Evolutionary conservation across 2,329 filamentous ascomycete species (phyloP).

Genomic region (Colletotrichum acutatum): DNA sequence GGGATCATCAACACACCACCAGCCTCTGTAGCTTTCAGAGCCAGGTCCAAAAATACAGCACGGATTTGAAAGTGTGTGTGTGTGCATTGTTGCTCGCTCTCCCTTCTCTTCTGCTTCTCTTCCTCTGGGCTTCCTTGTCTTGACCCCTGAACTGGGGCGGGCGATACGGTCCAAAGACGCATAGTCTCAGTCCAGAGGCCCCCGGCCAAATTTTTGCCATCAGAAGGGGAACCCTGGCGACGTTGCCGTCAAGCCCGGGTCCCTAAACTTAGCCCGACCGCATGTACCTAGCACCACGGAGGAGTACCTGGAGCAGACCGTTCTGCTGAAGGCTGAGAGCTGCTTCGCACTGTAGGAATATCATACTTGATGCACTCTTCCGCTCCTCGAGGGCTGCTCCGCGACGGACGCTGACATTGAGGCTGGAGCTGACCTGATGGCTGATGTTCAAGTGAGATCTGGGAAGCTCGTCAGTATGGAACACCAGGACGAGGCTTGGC

Average conservation of each 20-base stretch:
- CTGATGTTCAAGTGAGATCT: background rate
- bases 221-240: slow-evolving; percentile 27
- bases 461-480: background rate
- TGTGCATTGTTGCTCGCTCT: background rate
- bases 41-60: slow-evolving; percentile 3
- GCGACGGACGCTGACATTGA: background rate
- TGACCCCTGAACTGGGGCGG: slow-evolving; percentile 27
- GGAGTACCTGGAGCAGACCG: background rate
- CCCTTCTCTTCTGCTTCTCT: background rate
- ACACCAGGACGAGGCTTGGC: background rate
- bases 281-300: slow-evolving; percentile 11
- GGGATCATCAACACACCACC: background rate
- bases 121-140: slow-evolving; percentile 7
- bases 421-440: background rate
- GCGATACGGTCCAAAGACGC: slow-evolving; percentile 26
- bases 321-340: background rate
- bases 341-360: background rate
- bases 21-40: background rate
- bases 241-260: slow-evolving; percentile 2
- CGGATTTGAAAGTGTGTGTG: background rate
- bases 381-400: background rate
- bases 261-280: slow-evolving; percentile 16
- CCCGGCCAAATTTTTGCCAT: slow-evolving; percentile 2
- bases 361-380: background rate
- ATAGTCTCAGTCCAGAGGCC: slow-evolving; percentile 12